These are phyloP conservation scores for Collybia mongolica DNA, from an alignment of 768 basidiomycete genomes.

Conservation along the genomic window DNA sequence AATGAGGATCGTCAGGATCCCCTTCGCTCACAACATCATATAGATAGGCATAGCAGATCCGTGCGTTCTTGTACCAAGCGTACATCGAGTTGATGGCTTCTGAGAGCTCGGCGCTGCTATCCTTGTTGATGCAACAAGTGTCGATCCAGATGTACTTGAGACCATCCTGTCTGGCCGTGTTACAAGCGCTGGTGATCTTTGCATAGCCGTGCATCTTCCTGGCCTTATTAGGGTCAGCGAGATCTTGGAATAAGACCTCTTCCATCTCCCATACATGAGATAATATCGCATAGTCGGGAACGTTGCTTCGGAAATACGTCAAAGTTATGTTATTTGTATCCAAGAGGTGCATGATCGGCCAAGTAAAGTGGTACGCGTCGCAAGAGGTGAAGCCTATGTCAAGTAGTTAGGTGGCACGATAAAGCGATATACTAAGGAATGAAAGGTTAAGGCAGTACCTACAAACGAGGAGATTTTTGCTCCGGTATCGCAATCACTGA, in stretches of 20 bases:
- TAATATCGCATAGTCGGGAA: not conserved
- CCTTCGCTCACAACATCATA: not conserved
- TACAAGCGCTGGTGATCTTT: not conserved
- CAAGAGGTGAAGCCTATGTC: no score
- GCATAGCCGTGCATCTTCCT: not conserved
- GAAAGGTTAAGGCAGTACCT: no score
- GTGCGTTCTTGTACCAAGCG: not conserved
- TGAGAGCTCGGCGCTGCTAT: not conserved
- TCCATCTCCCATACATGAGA: not conserved
- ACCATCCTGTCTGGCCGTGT: not conserved
- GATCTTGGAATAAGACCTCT: not conserved
- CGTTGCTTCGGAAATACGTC: not conserved
- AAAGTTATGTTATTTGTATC: not conserved
- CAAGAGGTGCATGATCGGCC: not conserved
- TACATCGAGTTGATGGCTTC: slow-evolving; percentile 1
- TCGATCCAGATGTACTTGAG: not conserved
- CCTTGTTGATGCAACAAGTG: slow-evolving; percentile 1
- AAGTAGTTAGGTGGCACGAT: no score
- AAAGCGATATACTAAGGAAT: no score
- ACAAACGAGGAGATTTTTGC: no score
- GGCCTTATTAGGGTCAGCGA: not conserved
- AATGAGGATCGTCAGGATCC: no score
- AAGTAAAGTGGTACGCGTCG: no score
- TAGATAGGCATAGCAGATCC: not conserved
- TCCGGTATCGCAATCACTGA: no score